A percentile compares a stretch with the other conserved stretches of the same genome.
Conservation (phyloP, 768 basidiomycete species). For the Trametes punicea region DNA sequence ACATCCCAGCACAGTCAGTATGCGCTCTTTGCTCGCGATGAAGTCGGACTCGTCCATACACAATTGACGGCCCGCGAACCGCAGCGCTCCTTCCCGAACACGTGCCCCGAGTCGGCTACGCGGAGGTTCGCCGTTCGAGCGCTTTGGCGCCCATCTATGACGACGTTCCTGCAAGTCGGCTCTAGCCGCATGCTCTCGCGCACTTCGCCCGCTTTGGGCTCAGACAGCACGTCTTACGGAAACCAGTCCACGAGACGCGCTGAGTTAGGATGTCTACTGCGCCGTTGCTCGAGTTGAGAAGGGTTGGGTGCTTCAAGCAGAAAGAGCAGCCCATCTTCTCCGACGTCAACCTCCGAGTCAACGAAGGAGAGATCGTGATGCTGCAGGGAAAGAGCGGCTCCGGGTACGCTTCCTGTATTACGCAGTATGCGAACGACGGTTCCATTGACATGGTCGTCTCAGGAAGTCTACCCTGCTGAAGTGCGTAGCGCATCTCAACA, state of each 20-base stretch:
- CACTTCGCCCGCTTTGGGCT: too few relatives aligned
- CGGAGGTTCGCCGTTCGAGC: not conserved
- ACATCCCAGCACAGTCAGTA: not conserved
- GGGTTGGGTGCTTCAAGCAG: constrained; percentile 47
- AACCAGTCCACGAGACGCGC: too few relatives aligned
- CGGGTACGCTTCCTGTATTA: constrained; percentile 56
- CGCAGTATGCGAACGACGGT: not conserved
- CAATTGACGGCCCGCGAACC: too few relatives aligned
- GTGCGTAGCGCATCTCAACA: constrained; percentile 75
- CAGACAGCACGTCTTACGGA: not conserved
- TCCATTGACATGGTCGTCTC: too few relatives aligned
- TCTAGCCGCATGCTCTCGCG: too few relatives aligned
- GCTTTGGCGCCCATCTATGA: not conserved
- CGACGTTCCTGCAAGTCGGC: not conserved
- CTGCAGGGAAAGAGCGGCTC: constrained; percentile 79
- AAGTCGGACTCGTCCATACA: too few relatives aligned
- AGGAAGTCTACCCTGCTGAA: constrained; percentile 78
- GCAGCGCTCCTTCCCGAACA: not conserved
- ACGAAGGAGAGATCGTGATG: constrained; percentile 72
- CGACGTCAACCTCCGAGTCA: constrained; percentile 57
- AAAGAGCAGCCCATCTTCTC: constrained; percentile 52
- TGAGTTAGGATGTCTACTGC: constrained; percentile 10
- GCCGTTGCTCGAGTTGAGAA: constrained; percentile 48
- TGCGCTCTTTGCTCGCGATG: too few relatives aligned
- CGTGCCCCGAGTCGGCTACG: not conserved